Percentiles rank a stretch among this genome's conserved stretches.
These are phyloP conservation scores for Schoenoplectus tabernaemontani DNA, from an alignment of 202 grass and related monocot genomes.

Conservation along the genomic window DNA sequence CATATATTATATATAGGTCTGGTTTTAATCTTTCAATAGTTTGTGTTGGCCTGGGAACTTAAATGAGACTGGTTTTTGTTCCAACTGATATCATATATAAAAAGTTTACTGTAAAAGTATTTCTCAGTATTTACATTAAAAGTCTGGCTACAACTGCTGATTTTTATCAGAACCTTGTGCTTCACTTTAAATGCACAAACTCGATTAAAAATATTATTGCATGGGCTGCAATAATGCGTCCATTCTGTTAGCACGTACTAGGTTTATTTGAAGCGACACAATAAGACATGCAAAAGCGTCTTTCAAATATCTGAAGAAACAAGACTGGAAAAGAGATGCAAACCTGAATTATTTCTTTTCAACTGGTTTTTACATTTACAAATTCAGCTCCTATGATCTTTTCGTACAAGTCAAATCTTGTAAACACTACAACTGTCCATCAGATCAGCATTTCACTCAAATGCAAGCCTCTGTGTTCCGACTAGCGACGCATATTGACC, in stretches of 20 bases:
- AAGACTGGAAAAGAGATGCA: not conserved
- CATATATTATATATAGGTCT: too few relatives aligned
- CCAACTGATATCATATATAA: not conserved
- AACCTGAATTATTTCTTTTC: not conserved
- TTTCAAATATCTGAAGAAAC: not conserved
- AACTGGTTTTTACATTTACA: constrained; percentile 3
- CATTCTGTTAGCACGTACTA: too few relatives aligned
- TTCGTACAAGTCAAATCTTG: not conserved
- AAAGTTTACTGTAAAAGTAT: not conserved
- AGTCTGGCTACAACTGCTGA: not conserved
- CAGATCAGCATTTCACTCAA: constrained; percentile 38
- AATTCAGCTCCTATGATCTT: not conserved
- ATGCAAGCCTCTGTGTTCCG: constrained; percentile 69
- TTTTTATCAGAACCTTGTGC: not conserved
- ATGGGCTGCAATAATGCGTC: too few relatives aligned
- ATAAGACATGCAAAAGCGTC: too few relatives aligned
- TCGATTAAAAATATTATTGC: not conserved
- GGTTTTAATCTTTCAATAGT: too few relatives aligned
- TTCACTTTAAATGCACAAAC: not conserved
- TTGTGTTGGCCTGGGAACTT: too few relatives aligned
- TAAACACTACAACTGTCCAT: not conserved
- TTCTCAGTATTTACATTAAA: not conserved
- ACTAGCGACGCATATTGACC: constrained; percentile 79
- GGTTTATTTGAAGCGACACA: too few relatives aligned
- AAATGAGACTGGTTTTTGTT: too few relatives aligned